phyloP scores from a whole-genome alignment of 192 early-diverging fungal species.

The Mortierella hygrophila region DNA sequence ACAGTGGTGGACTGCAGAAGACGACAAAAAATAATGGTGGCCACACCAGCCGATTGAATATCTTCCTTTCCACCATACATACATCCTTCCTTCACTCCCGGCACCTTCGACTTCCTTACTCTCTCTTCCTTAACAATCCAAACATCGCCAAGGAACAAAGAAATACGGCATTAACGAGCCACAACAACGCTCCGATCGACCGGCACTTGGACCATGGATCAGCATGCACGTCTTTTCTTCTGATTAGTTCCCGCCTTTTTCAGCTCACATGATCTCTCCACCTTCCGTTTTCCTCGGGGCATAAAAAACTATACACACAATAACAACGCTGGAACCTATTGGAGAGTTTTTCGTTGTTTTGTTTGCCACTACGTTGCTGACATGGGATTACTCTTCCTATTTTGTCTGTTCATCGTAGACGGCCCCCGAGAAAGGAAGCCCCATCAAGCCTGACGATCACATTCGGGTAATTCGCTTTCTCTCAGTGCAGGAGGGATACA shows the following conservation, averaged over 20 bases:
- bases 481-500: neutral
- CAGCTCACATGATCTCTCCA: neutral
- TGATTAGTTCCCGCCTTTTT: conserved; percentile 1
- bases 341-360: neutral
- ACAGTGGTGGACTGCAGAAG: neutral
- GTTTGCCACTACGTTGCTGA: neutral
- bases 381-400: neutral
- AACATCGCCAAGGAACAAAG: neutral
- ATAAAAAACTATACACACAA: neutral
- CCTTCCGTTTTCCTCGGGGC: neutral
- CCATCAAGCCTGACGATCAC: conserved; percentile 49
- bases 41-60: neutral
- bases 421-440: conserved; percentile 41
- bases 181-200: neutral
- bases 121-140: neutral
- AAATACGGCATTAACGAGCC: neutral
- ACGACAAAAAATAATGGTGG: no score
- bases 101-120: neutral
- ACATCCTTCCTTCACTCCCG: neutral
- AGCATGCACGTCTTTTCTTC: neutral
- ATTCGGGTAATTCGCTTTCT: conserved; percentile 40
- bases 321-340: neutral
- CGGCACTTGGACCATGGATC: neutral
- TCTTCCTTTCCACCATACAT: neutral
- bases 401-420: conserved; percentile 40